These are phyloP conservation scores for Dichotomopilus funicola DNA, from an alignment of 2,329 filamentous ascomycete species.

Conservation along the genomic window DNA sequence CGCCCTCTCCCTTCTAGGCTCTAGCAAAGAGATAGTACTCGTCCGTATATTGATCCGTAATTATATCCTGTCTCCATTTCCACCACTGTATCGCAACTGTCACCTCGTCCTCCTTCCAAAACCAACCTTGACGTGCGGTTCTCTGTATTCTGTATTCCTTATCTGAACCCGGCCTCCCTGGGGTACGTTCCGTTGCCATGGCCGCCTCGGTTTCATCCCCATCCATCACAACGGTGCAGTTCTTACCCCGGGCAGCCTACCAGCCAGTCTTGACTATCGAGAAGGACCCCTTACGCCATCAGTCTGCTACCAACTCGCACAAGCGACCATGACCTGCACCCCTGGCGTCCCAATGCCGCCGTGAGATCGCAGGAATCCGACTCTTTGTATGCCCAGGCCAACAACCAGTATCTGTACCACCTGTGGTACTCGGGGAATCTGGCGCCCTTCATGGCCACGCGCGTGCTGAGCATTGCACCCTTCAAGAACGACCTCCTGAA, in stretches of 20 bases:
- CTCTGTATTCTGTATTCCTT: too few species aligned
- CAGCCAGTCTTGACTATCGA: neutral
- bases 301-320: neutral
- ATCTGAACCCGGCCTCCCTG: too few species aligned
- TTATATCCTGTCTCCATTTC: too few species aligned
- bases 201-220: neutral
- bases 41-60: too few species aligned
- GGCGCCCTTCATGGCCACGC: neutral
- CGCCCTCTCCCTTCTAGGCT: too few species aligned
- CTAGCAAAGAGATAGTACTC: too few species aligned
- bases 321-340: neutral
- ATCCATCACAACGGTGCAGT: neutral
- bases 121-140: too few species aligned
- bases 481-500: neutral
- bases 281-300: neutral
- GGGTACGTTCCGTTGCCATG: neutral
- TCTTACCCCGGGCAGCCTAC: neutral
- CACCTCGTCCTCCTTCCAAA: too few species aligned
- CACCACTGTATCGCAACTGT: too few species aligned
- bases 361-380: neutral
- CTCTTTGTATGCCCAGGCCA: neutral
- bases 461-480: neutral
- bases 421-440: neutral
- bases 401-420: neutral
- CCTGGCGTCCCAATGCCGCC: neutral